phyloP scores from a whole-genome alignment of 305 asterid species.

The Rubia occidens region DNA sequence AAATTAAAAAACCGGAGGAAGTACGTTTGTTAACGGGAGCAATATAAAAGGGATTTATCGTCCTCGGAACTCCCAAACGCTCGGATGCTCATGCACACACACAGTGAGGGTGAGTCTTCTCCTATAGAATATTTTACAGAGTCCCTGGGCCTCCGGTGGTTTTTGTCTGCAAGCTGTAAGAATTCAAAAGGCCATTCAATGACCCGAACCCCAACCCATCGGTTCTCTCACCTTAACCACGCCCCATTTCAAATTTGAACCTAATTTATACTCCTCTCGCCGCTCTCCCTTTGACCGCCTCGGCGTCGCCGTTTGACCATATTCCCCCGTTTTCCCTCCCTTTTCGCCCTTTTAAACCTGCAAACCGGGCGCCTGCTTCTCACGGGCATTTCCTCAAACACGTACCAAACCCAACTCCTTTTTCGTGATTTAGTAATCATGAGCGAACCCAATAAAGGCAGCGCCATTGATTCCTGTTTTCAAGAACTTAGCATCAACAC shows the following conservation, averaged over 20 bases:
- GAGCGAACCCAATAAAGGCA: conserved; percentile 28
- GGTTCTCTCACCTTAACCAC: conserved; percentile 31
- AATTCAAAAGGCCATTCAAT: conserved; percentile 20
- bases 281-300: conserved; percentile 49
- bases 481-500: conserved; percentile 38
- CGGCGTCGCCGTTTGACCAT: conserved; percentile 57
- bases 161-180: conserved; percentile 53
- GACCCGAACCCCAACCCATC: conserved; percentile 35
- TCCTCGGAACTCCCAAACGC: conserved; percentile 18
- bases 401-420: background rate
- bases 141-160: conserved; percentile 15
- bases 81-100: conserved; percentile 10
- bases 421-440: conserved; percentile 24
- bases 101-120: background rate
- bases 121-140: background rate
- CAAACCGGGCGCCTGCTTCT: conserved; percentile 16
- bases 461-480: conserved; percentile 31
- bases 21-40: too few species aligned
- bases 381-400: conserved; percentile 43
- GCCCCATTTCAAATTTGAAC: conserved; percentile 57
- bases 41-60: conserved; percentile 15
- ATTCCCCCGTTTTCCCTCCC: conserved; percentile 30
- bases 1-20: too few species aligned
- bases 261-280: background rate
- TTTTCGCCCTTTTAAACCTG: background rate